Evolutionary conservation across 331 rosid species (phyloP).

Genomic region (Pyracantha coccinea): DNA sequence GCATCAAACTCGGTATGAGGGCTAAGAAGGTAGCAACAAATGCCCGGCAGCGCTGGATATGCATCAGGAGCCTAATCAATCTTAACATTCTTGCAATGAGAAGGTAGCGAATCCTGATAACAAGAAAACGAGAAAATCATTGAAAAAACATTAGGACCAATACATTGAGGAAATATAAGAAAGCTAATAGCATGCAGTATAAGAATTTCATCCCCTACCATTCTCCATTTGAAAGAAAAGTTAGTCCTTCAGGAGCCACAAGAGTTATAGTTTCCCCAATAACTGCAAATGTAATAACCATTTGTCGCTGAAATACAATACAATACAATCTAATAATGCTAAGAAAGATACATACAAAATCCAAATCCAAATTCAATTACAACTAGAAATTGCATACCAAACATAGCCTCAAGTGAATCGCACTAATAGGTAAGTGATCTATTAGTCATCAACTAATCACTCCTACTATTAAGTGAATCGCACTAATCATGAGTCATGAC

Average conservation of each 20-base stretch:
- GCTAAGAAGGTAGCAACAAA: conserved; percentile 88
- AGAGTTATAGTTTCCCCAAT: conserved; percentile 82
- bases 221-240: conserved; percentile 85
- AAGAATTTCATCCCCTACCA: conserved; percentile 41
- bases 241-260: conserved; percentile 43
- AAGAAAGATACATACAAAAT: not conserved
- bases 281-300: conserved; percentile 42
- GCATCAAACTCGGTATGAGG: conserved; percentile 97
- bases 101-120: conserved; percentile 93
- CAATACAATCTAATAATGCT: not conserved
- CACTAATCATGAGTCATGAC: not conserved
- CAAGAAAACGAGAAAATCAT: conserved; percentile 3
- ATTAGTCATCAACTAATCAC: no score
- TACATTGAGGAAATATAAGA: not conserved
- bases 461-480: not conserved
- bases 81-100: conserved; percentile 91
- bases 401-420: not conserved
- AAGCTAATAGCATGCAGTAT: not conserved
- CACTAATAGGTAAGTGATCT: not conserved
- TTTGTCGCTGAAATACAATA: conserved; percentile 12
- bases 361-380: conserved; percentile 5
- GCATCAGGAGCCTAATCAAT: conserved; percentile 80
- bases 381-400: not conserved
- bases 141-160: not conserved
- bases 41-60: conserved; percentile 71